Evolutionary conservation across 2,329 filamentous ascomycete genomes (phyloP), one percentile per base, ranked within the genome.

Genomic region (Calonectria crousiana): DNA sequence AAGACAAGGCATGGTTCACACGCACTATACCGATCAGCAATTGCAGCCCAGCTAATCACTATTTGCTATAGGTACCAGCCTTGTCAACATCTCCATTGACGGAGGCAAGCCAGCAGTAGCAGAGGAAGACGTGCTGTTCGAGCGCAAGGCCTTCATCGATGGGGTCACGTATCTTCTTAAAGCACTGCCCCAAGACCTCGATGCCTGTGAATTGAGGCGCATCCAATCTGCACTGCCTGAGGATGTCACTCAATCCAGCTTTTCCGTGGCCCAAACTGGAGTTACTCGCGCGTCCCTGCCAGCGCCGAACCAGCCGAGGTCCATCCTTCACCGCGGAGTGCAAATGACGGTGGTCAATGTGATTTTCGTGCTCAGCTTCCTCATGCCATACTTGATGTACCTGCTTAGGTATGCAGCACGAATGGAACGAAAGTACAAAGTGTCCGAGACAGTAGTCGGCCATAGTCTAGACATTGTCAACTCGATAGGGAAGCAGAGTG

Each of bases 391-490:
- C 78, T 79, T 92, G 38, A 88, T 90, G 75, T 78, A 89, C 6
- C 82, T 93, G 16, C 77, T 92, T 18, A 86, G 86, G 20, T 83
- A 88, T 20, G 86, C 89, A 20, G 92, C 92, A 75, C 85, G 88
- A 64, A 92, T 93, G 75, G 93, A 95, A 81, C 89, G 92, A 20
- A 88, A 91, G 77, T 90, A 95, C 83, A 90, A 90, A 75, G 87
- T 95, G 74, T 92, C 94, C 92, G 38, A 96, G 85, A 66, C 95
- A 84, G 84, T 96, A 92, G 86, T 96, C 92, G 69, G 94, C 86
- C 78, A 90, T 82, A 75, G 93, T 84, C 80, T 93, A 90, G 81
- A 91, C 86, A 81, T 90, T 84, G 83, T 93, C 87, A 76, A 87
- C 81, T 73, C 89, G 86, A 82, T 92, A 89, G 84, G 87, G 84